Conservation (phyloP, 345 rosid species). For the Bruguiera sexangula region DNA sequence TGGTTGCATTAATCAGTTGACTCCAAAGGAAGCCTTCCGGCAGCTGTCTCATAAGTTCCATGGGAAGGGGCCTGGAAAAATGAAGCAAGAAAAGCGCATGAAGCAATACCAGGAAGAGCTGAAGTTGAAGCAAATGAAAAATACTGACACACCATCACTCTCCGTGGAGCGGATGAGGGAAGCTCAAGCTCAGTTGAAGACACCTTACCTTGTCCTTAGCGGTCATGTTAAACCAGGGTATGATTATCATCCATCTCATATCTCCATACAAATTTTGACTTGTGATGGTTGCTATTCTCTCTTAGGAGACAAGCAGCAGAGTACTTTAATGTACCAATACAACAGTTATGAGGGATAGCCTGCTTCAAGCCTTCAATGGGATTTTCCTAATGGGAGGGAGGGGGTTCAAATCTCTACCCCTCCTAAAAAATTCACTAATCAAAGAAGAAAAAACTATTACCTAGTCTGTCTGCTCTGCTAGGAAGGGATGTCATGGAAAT, state of each 20-base stretch:
- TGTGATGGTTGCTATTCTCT: constrained; percentile 7
- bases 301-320: background rate
- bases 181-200: constrained; percentile 78
- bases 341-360: too few species aligned
- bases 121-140: constrained; percentile 97
- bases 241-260: constrained; percentile 3
- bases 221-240: constrained; percentile 98
- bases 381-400: too few species aligned
- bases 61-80: constrained; percentile 97
- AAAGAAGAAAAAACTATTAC: too few species aligned
- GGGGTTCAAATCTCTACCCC: too few species aligned
- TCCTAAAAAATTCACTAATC: too few species aligned
- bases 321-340: too few species aligned
- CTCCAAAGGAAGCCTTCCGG: constrained; percentile 93
- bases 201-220: constrained; percentile 94
- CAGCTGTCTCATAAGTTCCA: constrained; percentile 86
- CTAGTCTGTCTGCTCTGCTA: too few species aligned
- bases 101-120: constrained; percentile 87
- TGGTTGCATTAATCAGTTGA: constrained; percentile 46
- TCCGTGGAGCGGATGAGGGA: constrained; percentile 96
- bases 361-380: too few species aligned
- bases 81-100: constrained; percentile 95
- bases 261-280: constrained; percentile 6
- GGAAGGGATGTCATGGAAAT: too few species aligned
- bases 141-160: constrained; percentile 86